Evolutionary conservation across 2,329 filamentous ascomycete species (phyloP).

Genomic region (Trichophyton simii): DNA sequence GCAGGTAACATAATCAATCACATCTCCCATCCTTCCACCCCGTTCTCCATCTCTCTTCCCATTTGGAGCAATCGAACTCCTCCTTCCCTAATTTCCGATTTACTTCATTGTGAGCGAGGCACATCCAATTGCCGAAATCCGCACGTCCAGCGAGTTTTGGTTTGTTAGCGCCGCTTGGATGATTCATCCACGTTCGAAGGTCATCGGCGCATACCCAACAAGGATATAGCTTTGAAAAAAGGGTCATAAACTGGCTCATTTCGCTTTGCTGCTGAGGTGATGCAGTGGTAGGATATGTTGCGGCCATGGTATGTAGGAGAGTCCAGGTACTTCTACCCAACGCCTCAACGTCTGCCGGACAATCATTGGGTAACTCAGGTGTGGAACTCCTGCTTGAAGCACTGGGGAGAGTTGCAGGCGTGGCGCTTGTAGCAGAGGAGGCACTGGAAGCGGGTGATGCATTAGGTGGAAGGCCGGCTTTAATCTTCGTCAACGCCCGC

Average conservation of each 20-base stretch:
- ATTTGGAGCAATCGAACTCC: slow-evolving; percentile 74
- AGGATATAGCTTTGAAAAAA: slow-evolving; percentile 80
- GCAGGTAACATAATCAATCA: slow-evolving; percentile 31
- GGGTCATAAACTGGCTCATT: slow-evolving; percentile 60
- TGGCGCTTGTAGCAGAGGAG: slow-evolving; percentile 21
- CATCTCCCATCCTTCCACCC: slow-evolving; percentile 63
- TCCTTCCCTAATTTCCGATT: slow-evolving; percentile 73
- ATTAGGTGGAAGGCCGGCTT: slow-evolving; percentile 15
- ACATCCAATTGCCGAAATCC: slow-evolving; percentile 40
- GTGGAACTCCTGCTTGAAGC: slow-evolving; percentile 11
- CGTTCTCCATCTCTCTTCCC: slow-evolving; percentile 90
- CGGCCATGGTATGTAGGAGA: slow-evolving; percentile 80
- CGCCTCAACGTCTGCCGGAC: slow-evolving; percentile 77
- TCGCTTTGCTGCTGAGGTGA: slow-evolving; percentile 58
- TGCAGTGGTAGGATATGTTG: slow-evolving; percentile 64
- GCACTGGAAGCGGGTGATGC: slow-evolving; percentile 15
- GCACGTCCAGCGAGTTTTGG: slow-evolving; percentile 44
- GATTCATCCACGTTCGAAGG: slow-evolving; percentile 68
- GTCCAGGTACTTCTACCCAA: slow-evolving; percentile 89
- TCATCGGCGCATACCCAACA: slow-evolving; percentile 94
- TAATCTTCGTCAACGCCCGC: slow-evolving; percentile 33
- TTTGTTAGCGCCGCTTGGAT: slow-evolving; percentile 44
- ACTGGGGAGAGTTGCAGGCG: neutral
- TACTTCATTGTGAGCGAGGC: slow-evolving; percentile 40
- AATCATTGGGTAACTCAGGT: slow-evolving; percentile 47